Evolutionary conservation across 208 protist genomes (phyloP), one percentile per base, ranked within the genome.

Genomic region (Lotmaria passim): DNA sequence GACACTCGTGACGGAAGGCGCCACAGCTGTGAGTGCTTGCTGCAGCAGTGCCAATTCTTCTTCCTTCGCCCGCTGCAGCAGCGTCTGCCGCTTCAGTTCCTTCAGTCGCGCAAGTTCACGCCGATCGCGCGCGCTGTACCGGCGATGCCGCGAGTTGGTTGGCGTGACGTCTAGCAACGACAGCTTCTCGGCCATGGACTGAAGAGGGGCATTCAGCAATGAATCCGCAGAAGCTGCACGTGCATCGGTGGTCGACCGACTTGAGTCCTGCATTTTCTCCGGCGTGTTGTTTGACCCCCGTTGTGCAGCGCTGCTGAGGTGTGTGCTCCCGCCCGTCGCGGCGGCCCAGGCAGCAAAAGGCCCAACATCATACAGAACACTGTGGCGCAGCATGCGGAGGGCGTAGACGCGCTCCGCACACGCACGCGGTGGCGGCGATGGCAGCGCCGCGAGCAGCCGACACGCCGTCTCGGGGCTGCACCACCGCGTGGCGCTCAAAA

Each of bases 401-500:
- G 5, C 34, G 36, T 56, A 63, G 19, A 71, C 48, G 41, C 69
- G 62, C 12, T 50, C 36, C 7, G 33, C 48, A 53, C 61, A 81
- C 24, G 47, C 24, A 7, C 17, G 43, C 15, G 43, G 48, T 2
- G 39, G 21, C 15, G 67, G 61, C 4, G 44, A 14, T 17, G 75
- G 52, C 41, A 80, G 56, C 28, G 38, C 48, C 7, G 19, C 12
- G n/a, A 79, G 57, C 53, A 81, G 59, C 46, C 58, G 44, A 17
- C 24, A 15, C 10, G 75, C 69, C 28, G 61, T 74, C 48, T 60
- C 62, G 30, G 34, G 56, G 6, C 44, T 52, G 33, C 61, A 66
- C 75, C 75, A 81, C 57, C 26, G 46, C 48, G 75, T 81, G 11
- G 69, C 67, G 12, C 59, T 52, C 38, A 81, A 38, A 47, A 81